Evolutionary conservation across 192 early-diverging fungal genomes (phyloP).

Genomic region (Coemansia sp.): DNA sequence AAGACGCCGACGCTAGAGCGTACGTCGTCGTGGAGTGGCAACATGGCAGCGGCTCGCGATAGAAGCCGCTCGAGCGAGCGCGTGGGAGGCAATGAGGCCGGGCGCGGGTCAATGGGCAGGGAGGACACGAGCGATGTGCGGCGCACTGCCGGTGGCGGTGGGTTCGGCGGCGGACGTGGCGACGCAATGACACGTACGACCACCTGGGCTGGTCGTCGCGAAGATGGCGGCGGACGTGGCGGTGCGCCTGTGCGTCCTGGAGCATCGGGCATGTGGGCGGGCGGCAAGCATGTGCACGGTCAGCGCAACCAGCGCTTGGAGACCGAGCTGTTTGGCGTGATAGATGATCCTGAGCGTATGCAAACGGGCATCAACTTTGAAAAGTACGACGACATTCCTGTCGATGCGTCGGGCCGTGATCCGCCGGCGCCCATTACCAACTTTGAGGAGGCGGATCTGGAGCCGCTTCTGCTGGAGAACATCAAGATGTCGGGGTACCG

Average conservation of each 20-base stretch:
- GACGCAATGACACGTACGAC: constrained; percentile 55
- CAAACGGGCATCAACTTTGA: constrained; percentile 98
- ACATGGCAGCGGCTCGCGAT: constrained; percentile 44
- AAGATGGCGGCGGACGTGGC: constrained; percentile 30
- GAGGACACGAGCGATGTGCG: constrained; percentile 51
- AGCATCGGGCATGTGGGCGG: constrained; percentile 68
- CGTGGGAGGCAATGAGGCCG: constrained; percentile 14
- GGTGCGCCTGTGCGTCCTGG: constrained; percentile 48
- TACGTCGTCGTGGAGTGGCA: constrained; percentile 58
- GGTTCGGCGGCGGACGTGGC: constrained; percentile 31
- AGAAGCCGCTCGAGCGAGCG: constrained; percentile 52
- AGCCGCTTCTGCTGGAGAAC: constrained; percentile 87
- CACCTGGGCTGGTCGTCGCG: constrained; percentile 60
- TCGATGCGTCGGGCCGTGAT: constrained; percentile 81
- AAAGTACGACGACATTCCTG: constrained; percentile 98
- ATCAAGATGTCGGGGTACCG: constrained; percentile 87
- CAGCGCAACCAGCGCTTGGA: constrained; percentile 81
- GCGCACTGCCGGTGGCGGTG: constrained; percentile 47
- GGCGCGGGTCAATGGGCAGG: constrained; percentile 36
- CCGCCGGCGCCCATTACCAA: constrained; percentile 67
- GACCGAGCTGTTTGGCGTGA: constrained; percentile 72
- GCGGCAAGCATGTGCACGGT: constrained; percentile 81
- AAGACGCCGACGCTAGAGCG: constrained; percentile 56
- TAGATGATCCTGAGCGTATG: constrained; percentile 77
- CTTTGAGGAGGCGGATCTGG: constrained; percentile 77